Base-by-base conservation (phyloP, 371 early-diverging fungal species). In the Mortierella sp. region DNA sequence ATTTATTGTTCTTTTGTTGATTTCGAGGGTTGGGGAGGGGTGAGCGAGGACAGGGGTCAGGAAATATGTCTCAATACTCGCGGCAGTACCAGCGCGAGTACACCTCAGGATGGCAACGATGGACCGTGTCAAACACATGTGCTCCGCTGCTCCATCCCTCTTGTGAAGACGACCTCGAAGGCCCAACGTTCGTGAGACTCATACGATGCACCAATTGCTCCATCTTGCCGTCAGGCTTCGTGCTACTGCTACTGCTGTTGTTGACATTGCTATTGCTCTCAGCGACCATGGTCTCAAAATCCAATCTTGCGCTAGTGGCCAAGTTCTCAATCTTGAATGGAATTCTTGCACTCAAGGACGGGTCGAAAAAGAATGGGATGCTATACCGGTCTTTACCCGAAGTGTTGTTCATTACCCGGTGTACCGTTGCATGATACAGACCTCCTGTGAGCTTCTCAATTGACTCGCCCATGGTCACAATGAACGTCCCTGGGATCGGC, bases 381-480 rank as follows among this genome's bases (percentile, higher is more conserved):
- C 85, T 84, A 43, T 78, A 81, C 10, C 87, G 80, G 39, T 84
- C 87, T 1, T 64, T 63, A 4, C 82, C 82, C 3, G 84, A 67
- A 0, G 81, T 80, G 30, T 86, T 87, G 34, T 81, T 87, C n/a
- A 87, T 38, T 4, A 89, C 90, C 8, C 90, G 83, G 52, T 90
- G 90, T 0, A 88, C 86, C 0, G 87, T 91, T 0, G 89, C 88
- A 2, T 84, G 66, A 30, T 84, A 86, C 0, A 74, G 66, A 21
- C 82, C 80, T 9, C 80, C 81, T 4, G 89, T 88, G 50, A 89
- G 55, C 10, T 83, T 74, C 58, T 90, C 90, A 18, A 90, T 81
- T 1, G 83, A 81, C 16, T 86, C 85, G 12, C 90, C 90, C 70
- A 90, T 83, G 31, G 90, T 90, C 21, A 90, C 85, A 9, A 90